A percentile compares a stretch with the other conserved stretches of the same genome.
Evolutionary conservation across 352 stramenopile species (phyloP).

Genomic region (Discostella stelligera): DNA sequence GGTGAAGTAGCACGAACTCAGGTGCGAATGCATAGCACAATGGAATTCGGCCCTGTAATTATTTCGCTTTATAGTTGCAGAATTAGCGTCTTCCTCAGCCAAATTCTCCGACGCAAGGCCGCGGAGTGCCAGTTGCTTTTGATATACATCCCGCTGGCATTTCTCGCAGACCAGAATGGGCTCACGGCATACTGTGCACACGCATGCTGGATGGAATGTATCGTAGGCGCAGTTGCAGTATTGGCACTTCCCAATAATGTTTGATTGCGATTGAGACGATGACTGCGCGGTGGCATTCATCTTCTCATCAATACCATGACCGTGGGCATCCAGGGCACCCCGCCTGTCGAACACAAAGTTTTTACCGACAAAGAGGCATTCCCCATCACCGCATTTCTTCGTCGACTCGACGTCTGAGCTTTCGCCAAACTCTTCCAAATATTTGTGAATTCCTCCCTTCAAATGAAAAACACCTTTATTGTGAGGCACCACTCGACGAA

Average conservation of each 20-base stretch:
- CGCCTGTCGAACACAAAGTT: slow-evolving; percentile 84
- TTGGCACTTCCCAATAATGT: slow-evolving; percentile 62
- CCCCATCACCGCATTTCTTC: slow-evolving; percentile 11
- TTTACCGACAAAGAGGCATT: slow-evolving; percentile 62
- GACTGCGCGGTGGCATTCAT: not conserved
- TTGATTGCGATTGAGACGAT: slow-evolving; percentile 8
- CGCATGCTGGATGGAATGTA: slow-evolving; percentile 66
- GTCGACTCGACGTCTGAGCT: slow-evolving; percentile 24
- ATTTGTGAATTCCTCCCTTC: slow-evolving; percentile 84
- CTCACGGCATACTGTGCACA: slow-evolving; percentile 81
- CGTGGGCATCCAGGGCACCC: slow-evolving; percentile 39
- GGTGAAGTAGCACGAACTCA: slow-evolving; percentile 73
- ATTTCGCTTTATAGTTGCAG: not conserved
- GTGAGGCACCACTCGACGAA: slow-evolving; percentile 55
- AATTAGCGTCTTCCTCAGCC: not conserved
- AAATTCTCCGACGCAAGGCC: not conserved
- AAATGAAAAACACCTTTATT: slow-evolving; percentile 75
- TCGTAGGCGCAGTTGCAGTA: slow-evolving; percentile 69
- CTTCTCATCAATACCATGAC: slow-evolving; percentile 10
- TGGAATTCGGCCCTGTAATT: slow-evolving; percentile 62
- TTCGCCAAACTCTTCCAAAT: slow-evolving; percentile 78
- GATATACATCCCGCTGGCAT: slow-evolving; percentile 41
- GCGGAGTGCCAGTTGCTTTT: slow-evolving; percentile 22
- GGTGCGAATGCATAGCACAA: slow-evolving; percentile 68
- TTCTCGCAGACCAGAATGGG: slow-evolving; percentile 61